Evolutionary conservation across 371 early-diverging fungal species (phyloP), one percentile per base, ranked within the genome.

Genomic region (Mortierella sp.): DNA sequence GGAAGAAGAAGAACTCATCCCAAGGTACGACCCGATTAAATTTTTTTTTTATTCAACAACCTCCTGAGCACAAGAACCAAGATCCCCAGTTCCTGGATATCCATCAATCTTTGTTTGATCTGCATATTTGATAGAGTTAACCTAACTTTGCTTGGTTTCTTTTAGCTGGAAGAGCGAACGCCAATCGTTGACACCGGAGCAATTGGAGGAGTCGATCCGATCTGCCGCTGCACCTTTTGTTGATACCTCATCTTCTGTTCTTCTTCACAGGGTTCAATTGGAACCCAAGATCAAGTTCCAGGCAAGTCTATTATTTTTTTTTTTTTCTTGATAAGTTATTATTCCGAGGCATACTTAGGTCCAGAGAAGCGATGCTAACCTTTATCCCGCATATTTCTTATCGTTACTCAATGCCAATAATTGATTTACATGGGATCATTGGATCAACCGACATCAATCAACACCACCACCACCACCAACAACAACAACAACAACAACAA

Each of bases 141-240:
- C 35, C 39, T 8, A 20, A 32, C 26, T 11, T 47, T 62, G 62
- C 43, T 39, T 57, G 24, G 3, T 40, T 12, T 40, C 1, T 26
- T 32, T 52, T 78, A 78, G 79, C 70, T 80, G 80, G 80, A 80
- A 80, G 72, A 67, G 69, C 52, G 75, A 74, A 45, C 66, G 62
- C 45, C 55, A 72, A 64, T 30, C 52, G 8, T 26, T 80, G 72
- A 67, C 75, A 2, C 39, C 66, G n/a, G 72, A 72, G 62, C 68
- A 80, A 43, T 59, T 74, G 61, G 75, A 74, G 51, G 66, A 59
- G 14, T 57, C 69, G 26, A 63, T 80, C 69, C 75, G 80, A 61
- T 72, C 80, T n/a, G 80, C 80, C 0, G 80, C 75, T 18, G 58
- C 80, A 22, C 60, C 72, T 18, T 68, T 80, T 59, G 59, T 80